A percentile compares a stretch with the other conserved stretches of the same genome.
Conservation (phyloP, 2,329 filamentous ascomycete genomes). For the Xylaria sp. region DNA sequence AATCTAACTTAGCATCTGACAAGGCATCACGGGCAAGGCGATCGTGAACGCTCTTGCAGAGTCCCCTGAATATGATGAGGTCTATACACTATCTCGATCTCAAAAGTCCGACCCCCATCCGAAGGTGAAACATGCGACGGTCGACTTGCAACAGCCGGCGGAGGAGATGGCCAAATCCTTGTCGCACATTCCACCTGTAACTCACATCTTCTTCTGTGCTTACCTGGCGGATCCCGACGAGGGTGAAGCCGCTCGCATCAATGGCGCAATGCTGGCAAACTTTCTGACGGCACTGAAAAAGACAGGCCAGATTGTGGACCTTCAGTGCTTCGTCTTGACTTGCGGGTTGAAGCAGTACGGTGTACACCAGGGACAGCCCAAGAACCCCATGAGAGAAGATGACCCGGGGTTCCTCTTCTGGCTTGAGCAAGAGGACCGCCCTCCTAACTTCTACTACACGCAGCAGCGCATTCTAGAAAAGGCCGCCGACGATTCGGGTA, state of each 20-base stretch:
- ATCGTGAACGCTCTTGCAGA: conserved; percentile 35
- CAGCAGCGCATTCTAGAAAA: conserved; percentile 58
- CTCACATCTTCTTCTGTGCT: conserved; percentile 40
- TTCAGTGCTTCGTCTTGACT: conserved; percentile 62
- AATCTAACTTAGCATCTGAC: not conserved
- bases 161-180: conserved; percentile 35
- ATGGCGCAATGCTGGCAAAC: conserved; percentile 58
- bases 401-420: conserved; percentile 52
- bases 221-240: conserved; percentile 39
- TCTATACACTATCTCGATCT: conserved; percentile 40
- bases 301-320: conserved; percentile 53
- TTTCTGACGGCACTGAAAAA: conserved; percentile 59
- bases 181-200: conserved; percentile 38
- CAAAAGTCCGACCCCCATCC: conserved; percentile 31
- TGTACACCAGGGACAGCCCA: conserved; percentile 60
- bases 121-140: conserved; percentile 38
- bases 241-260: conserved; percentile 42
- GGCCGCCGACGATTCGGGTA: conserved; percentile 31
- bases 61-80: conserved; percentile 35
- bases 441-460: conserved; percentile 63
- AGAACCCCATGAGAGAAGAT: conserved; percentile 60
- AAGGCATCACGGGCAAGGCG: conserved; percentile 41
- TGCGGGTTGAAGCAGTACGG: conserved; percentile 64
- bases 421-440: conserved; percentile 53
- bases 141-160: conserved; percentile 38